A percentile compares a stretch with the other conserved stretches of the same genome.
Evolutionary conservation across 352 stramenopile genomes (phyloP).

Genomic region (Pythium sukuiense): DNA sequence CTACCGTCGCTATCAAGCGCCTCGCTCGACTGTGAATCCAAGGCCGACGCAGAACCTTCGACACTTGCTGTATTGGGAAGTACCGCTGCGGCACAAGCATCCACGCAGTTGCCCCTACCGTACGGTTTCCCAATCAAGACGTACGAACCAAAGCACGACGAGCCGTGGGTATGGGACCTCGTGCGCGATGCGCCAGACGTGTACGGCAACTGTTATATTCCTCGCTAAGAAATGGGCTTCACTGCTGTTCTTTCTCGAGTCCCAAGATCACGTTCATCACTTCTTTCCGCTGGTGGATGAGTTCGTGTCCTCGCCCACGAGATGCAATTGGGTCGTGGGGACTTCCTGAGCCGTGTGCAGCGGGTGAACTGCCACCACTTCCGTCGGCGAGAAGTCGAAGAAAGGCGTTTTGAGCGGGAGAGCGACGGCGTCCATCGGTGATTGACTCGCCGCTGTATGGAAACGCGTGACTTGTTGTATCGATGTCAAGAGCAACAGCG

Average conservation of each 20-base stretch:
- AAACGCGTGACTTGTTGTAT: not conserved
- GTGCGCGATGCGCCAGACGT: conserved; percentile 63
- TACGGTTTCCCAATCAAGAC: conserved; percentile 68
- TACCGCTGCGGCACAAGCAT: not conserved
- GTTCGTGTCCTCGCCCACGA: conserved; percentile 18
- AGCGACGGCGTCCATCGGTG: conserved; percentile 26
- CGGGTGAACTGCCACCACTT: no score
- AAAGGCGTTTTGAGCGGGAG: conserved; percentile 68
- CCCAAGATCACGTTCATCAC: conserved; percentile 30
- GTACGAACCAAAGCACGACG: conserved; percentile 68
- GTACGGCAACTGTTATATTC: conserved; percentile 74
- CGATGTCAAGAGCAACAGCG: conserved; percentile 13
- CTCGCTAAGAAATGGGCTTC: conserved; percentile 18
- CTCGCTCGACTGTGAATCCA: not conserved
- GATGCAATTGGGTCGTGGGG: not conserved
- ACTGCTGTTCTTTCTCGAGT: conserved; percentile 8
- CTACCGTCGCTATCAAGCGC: conserved; percentile 22
- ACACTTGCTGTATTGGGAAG: conserved; percentile 9
- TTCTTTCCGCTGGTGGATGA: conserved; percentile 39
- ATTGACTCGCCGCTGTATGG: not conserved
- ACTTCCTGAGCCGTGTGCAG: not conserved
- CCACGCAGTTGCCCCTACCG: conserved; percentile 50
- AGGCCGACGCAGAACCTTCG: not conserved
- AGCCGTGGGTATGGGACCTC: conserved; percentile 84
- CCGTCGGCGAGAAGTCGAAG: conserved; percentile 36